These are phyloP conservation scores for Lactifluus volemus DNA, from an alignment of 768 basidiomycete genomes.

Conservation along the genomic window DNA sequence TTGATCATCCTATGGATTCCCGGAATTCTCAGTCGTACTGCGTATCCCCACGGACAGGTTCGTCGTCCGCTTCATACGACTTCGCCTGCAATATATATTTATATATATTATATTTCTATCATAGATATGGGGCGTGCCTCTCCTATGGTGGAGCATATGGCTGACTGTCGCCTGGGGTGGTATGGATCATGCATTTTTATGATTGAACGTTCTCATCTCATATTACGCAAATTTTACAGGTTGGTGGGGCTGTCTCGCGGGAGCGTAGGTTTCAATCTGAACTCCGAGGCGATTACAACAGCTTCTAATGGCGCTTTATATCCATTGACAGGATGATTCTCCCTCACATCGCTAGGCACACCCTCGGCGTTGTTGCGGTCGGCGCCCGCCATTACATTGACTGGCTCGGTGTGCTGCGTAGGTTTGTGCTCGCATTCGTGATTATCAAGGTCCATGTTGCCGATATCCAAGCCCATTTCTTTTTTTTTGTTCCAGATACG, in stretches of 20 bases:
- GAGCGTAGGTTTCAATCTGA: slow-evolving; percentile 38
- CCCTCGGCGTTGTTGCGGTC: slow-evolving; percentile 67
- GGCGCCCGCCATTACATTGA: slow-evolving; percentile 68
- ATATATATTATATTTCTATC: not conserved
- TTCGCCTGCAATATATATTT: not conserved
- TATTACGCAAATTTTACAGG: slow-evolving; percentile 30
- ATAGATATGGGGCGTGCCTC: slow-evolving; percentile 49
- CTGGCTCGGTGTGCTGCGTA: slow-evolving; percentile 58
- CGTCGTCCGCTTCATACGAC: slow-evolving; percentile 22
- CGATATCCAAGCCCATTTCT: not conserved
- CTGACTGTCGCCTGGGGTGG: slow-evolving; percentile 71
- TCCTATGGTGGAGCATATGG: slow-evolving; percentile 84
- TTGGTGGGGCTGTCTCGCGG: slow-evolving; percentile 72
- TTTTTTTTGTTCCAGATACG: slow-evolving; percentile 32
- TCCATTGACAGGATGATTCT: slow-evolving; percentile 28
- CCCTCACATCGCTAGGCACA: slow-evolving; percentile 46
- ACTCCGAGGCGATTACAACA: not conserved
- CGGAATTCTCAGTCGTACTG: slow-evolving; percentile 57
- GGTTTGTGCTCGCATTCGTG: slow-evolving; percentile 31
- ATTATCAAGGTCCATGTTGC: slow-evolving; percentile 20
- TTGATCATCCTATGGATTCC: slow-evolving; percentile 63
- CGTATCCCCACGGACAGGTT: slow-evolving; percentile 42
- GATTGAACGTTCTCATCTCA: not conserved
- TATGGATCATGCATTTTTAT: slow-evolving; percentile 19
- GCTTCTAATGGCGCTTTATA: not conserved